phyloP scores from a whole-genome alignment of 805 yeast species.

The Teunomyces lycoperdinae region DNA sequence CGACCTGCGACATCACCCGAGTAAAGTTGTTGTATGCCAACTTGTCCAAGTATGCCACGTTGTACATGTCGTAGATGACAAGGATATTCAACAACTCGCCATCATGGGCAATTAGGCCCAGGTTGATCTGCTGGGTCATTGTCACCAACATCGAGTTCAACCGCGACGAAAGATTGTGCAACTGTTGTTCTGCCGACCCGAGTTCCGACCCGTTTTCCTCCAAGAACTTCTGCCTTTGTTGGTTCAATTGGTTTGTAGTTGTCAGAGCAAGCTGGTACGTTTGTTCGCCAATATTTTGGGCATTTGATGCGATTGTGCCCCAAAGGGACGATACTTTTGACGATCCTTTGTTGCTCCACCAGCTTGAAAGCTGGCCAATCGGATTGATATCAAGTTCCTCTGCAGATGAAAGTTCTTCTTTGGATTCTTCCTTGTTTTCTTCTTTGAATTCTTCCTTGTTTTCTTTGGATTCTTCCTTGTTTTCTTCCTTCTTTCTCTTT shows the following conservation, averaged over 20 bases:
- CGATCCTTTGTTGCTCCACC: slow-evolving; percentile 77
- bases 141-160: slow-evolving; percentile 32
- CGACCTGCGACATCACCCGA: slow-evolving; percentile 69
- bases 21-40: slow-evolving; percentile 55
- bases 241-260: slow-evolving; percentile 40
- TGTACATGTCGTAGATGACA: slow-evolving; percentile 62
- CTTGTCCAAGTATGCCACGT: slow-evolving; percentile 47
- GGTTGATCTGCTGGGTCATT: slow-evolving; percentile 42
- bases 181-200: slow-evolving; percentile 22
- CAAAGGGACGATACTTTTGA: slow-evolving; percentile 62
- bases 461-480: neutral
- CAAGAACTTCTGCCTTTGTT: slow-evolving; percentile 37
- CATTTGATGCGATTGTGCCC: slow-evolving; percentile 61
- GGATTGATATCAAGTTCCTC: slow-evolving; percentile 47
- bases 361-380: slow-evolving; percentile 58
- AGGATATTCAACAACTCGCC: slow-evolving; percentile 41
- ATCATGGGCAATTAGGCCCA: slow-evolving; percentile 58
- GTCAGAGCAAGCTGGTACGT: slow-evolving; percentile 49
- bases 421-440: slow-evolving; percentile 1
- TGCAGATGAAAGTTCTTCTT: neutral
- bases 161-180: slow-evolving; percentile 23
- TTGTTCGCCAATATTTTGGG: slow-evolving; percentile 46
- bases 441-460: slow-evolving; percentile 5
- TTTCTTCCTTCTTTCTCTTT: neutral
- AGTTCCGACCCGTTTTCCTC: slow-evolving; percentile 20